phyloP scores from a whole-genome alignment of 2,329 filamentous ascomycete genomes.

The Cercospora zeina region DNA sequence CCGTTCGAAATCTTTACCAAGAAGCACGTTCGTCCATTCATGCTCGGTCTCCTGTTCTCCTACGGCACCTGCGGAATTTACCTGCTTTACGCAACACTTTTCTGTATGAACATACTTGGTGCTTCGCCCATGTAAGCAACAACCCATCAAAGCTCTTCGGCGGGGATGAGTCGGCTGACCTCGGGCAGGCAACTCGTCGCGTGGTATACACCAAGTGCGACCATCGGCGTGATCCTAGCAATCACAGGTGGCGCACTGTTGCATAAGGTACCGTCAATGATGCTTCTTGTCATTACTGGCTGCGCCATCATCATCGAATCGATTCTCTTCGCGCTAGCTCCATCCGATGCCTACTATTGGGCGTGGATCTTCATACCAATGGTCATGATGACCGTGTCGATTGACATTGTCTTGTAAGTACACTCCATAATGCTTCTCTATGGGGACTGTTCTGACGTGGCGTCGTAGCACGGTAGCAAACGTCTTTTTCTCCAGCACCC shows the following conservation, averaged over 20 bases:
- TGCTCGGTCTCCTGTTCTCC: conserved; percentile 61
- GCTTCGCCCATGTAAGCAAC: conserved; percentile 52
- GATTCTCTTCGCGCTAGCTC: conserved; percentile 65
- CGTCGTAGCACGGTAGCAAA: conserved; percentile 62
- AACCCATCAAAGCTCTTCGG: no score
- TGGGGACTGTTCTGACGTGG: neutral
- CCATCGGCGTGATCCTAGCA: conserved; percentile 67
- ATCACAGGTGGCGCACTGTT: conserved; percentile 65
- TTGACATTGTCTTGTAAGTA: conserved; percentile 65
- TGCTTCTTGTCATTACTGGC: conserved; percentile 63
- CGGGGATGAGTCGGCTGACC: neutral
- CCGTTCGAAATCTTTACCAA: conserved; percentile 69
- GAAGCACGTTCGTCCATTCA: conserved; percentile 66
- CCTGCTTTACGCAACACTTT: conserved; percentile 68
- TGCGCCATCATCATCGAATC: conserved; percentile 59
- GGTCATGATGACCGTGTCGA: conserved; percentile 68
- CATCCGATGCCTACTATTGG: conserved; percentile 63
- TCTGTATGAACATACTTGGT: conserved; percentile 62
- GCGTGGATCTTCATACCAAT: conserved; percentile 71
- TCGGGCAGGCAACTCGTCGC: conserved; percentile 56
- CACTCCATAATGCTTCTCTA: neutral
- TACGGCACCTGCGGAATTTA: conserved; percentile 71
- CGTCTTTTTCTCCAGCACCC: conserved; percentile 70
- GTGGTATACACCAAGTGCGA: conserved; percentile 67
- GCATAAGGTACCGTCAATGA: conserved; percentile 63